Conservation (phyloP, 768 basidiomycete genomes). For the Russula sp. region DNA sequence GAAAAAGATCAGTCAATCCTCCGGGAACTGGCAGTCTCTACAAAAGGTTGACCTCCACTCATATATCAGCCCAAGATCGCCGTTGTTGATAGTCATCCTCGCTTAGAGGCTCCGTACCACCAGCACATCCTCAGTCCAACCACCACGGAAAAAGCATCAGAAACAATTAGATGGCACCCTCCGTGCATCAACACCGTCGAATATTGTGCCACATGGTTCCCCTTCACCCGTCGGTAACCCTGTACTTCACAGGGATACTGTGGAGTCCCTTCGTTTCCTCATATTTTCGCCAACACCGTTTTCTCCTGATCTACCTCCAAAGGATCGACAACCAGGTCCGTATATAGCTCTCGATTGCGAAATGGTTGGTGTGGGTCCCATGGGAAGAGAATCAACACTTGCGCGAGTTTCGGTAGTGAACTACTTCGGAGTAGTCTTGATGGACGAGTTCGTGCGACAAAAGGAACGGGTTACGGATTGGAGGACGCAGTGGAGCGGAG, state of each 20-base stretch:
- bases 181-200: constrained; percentile 13
- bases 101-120: constrained; percentile 14
- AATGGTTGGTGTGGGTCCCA: constrained; percentile 94
- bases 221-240: background rate
- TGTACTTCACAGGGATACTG: constrained; percentile 7
- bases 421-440: constrained; percentile 70
- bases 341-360: constrained; percentile 92
- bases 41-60: constrained; percentile 21
- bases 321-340: constrained; percentile 48
- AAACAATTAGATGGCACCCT: background rate
- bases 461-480: constrained; percentile 90
- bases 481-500: constrained; percentile 84
- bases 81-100: constrained; percentile 12
- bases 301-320: constrained; percentile 18
- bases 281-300: constrained; percentile 37
- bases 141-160: constrained; percentile 6
- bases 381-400: constrained; percentile 76
- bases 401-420: constrained; percentile 91
- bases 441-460: constrained; percentile 86
- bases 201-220: constrained; percentile 1
- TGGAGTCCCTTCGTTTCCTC: constrained; percentile 18
- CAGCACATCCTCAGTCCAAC: background rate
- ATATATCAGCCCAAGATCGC: background rate
- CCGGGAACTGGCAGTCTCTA: constrained; percentile 22
- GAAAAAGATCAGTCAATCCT: too few relatives aligned